Base-by-base conservation (phyloP, 192 early-diverging fungal species). In the Coemansia sp. region DNA sequence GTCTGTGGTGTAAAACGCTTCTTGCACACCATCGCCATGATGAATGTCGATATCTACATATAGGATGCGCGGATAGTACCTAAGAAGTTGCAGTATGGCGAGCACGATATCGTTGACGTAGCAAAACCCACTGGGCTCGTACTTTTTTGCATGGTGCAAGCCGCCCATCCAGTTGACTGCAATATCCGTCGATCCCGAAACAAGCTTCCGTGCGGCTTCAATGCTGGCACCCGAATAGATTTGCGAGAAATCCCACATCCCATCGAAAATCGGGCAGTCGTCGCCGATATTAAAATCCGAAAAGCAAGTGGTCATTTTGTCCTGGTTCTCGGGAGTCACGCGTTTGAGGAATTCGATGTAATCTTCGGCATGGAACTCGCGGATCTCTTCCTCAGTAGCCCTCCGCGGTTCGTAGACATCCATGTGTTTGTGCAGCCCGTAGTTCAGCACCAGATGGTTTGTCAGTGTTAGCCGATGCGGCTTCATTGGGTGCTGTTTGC, bases 231-330 rank as follows among this genome's bases (percentile, higher is more conserved):
- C 97, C 18, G 97, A 87, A 63, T 95, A 95, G 7, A 94, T 88
- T 13, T 87, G 79, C 68, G 93, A 95, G 61, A 96, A 99, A 56
- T 99, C 96, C 82, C 91, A 99, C 75, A 98, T 86, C 9, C 97
- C 97, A 57, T 94, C 94, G 81, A 96, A 99, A 10, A 97, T 91
- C 4, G 97, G 97, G 63, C 96, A 98, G 80, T 99, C 97, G 59
- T 99, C 97, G 12, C 94, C 93, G 21, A 99, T 90, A 64, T 99
- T 99, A 74, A 93, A 92, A 45, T 86, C 80, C 18, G 82, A 71
- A 49, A 89, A 88, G 31, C 86, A 67, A 26, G 85, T 81, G 61
- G 79, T 71, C 63, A 85, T 84, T 33, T 72, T 43, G 61, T 73
- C 66, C 86, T 86, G 76, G 70, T 88, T 92, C 26, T 89, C 90